Evolutionary conservation across 345 rosid species (phyloP), one percentile per base, ranked within the genome.

Genomic region (Cardamine occulta): DNA sequence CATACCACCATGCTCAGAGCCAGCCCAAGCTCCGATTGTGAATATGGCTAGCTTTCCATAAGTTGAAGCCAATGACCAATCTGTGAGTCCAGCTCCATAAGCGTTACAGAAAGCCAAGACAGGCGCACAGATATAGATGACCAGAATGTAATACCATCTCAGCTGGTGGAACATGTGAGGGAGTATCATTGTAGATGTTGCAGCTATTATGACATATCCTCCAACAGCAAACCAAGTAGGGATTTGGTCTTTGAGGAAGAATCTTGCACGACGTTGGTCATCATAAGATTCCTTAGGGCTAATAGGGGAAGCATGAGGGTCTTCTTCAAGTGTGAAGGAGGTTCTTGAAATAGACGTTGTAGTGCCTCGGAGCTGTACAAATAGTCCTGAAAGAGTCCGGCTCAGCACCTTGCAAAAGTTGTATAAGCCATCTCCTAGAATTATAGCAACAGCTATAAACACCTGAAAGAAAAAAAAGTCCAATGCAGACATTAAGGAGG

Each of bases 1-100:
- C 68, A 93, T 87, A 24, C 96, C 93, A 2, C 91, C 96, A 1
- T 88, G 83, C 3, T 80, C 70, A 1, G 80, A 57, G 1, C 96
- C 98, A 3, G 90, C 93, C 96, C 90, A 87, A 9, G 93, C 85
- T 7, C 96, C 93, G 0, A 89, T 79, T 28, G 81, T 81, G 72
- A 89, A 87, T 72, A 92, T 89, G 9, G 96, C 92, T 3, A 92
- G 83, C 80, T 88, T 92, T 59, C 97, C 96, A 6, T 92, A 92
- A 15, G 89, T 92, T 26, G 92, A 89, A 32, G 92, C 97, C 1
- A 92, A 82, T 17, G 96, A 89, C 96, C 96, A 88, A 66, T 89
- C 97, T 2, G 93, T 92, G 39, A 92, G 92, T 18, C 97, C 97
- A 6, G 87, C 84, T n/a, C 97, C 96, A 13, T 88, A 89, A 21